Evolutionary conservation across 108 stramenopile genomes (phyloP).

Genomic region (Cyclotella choctawhatcheeana): DNA sequence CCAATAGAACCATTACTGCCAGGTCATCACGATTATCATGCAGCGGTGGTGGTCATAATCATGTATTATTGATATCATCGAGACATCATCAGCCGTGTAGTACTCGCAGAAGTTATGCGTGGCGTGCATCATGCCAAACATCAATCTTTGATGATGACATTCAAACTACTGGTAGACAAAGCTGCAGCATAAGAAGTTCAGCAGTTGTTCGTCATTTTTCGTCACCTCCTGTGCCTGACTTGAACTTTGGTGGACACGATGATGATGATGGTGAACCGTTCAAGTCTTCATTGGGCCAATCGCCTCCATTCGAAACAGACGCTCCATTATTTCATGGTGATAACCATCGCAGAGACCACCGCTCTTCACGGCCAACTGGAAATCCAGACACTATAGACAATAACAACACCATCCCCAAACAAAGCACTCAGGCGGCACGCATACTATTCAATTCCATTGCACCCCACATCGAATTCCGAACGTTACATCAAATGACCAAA

Average conservation of each 20-base stretch:
- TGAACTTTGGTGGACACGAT: too few species aligned
- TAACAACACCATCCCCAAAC: slow-evolving; percentile 27
- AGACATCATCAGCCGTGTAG: too few species aligned
- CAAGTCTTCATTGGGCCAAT: background rate
- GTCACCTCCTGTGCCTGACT: background rate
- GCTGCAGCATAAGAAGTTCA: background rate
- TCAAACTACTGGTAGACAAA: background rate
- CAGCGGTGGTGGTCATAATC: background rate
- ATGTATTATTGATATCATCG: too few species aligned
- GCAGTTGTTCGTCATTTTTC: too few species aligned
- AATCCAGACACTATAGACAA: background rate
- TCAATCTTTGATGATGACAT: background rate
- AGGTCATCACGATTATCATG: too few species aligned
- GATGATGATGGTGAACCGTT: background rate
- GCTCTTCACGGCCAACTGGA: too few species aligned
- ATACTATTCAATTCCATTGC: slow-evolving; percentile 47
- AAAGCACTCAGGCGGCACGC: slow-evolving; percentile 34
- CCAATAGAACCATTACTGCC: background rate
- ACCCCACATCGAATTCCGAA: slow-evolving; percentile 44
- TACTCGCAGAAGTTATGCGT: too few species aligned
- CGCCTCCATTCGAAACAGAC: background rate
- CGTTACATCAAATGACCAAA: slow-evolving; percentile 38
- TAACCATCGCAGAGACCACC: too few species aligned
- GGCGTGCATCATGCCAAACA: background rate
- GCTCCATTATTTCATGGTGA: background rate